phyloP scores from a whole-genome alignment of 106 monocot genomes.

The Platanthera guangdongensis region DNA sequence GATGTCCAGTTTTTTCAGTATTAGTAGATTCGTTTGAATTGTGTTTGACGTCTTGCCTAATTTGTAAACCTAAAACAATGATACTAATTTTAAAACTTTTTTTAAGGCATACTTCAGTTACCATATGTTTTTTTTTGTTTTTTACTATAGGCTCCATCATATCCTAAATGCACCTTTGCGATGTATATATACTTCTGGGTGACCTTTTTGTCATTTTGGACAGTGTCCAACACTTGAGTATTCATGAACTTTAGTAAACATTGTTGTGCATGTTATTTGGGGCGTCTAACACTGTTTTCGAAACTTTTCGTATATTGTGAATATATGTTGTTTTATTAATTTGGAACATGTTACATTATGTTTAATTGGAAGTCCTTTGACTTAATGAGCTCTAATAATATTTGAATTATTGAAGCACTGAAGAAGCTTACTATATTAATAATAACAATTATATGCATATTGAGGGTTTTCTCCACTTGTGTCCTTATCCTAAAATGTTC shows the following conservation, averaged over 20 bases:
- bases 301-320: not conserved
- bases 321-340: too few relatives aligned
- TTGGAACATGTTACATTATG: not conserved
- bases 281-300: not conserved
- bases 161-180: not conserved
- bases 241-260: not conserved
- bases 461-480: not conserved
- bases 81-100: not conserved
- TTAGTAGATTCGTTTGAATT: not conserved
- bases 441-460: not conserved
- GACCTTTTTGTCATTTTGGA: not conserved
- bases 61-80: not conserved
- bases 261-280: not conserved
- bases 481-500: not conserved
- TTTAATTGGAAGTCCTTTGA: not conserved
- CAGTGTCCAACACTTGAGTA: not conserved
- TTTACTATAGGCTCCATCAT: not conserved
- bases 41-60: not conserved
- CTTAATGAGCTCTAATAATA: not conserved
- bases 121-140: not conserved
- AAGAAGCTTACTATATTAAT: not conserved
- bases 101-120: not conserved
- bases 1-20: not conserved
- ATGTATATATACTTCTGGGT: not conserved
- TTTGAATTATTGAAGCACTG: not conserved